A percentile compares a stretch with the other conserved stretches of the same genome.
Conservation (phyloP, 805 yeast genomes). For the Brettanomyces custersianus region DNA sequence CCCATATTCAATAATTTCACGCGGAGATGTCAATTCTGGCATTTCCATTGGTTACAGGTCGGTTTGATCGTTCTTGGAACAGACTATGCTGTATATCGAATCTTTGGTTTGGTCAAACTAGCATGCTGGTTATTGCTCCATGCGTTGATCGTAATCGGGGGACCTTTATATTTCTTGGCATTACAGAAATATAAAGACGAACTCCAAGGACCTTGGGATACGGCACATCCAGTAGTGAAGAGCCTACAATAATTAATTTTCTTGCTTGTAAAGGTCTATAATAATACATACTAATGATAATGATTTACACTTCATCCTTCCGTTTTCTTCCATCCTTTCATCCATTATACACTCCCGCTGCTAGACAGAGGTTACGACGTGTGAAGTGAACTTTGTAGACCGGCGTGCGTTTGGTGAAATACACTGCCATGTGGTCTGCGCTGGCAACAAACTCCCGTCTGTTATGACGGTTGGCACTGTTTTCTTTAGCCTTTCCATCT, state of each 20-base stretch:
- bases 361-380: constrained; percentile 79
- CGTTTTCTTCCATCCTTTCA: no score
- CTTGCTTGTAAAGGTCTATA: no score
- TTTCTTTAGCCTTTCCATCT: constrained; percentile 32
- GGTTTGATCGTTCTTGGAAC: constrained; percentile 22
- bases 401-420: constrained; percentile 88
- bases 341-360: constrained; percentile 78
- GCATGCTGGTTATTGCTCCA: constrained; percentile 44
- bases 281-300: neutral
- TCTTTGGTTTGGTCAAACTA: constrained; percentile 34
- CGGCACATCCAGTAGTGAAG: constrained; percentile 63
- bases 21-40: constrained; percentile 29
- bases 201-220: constrained; percentile 90
- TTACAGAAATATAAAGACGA: constrained; percentile 78
- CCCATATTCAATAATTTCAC: constrained; percentile 63
- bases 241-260: constrained; percentile 8
- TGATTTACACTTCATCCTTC: neutral
- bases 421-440: constrained; percentile 86
- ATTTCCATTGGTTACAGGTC: constrained; percentile 25
- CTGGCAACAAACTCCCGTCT: constrained; percentile 72
- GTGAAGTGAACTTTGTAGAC: constrained; percentile 91
- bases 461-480: no score
- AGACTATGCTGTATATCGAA: constrained; percentile 24
- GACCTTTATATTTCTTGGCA: constrained; percentile 64
- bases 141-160: constrained; percentile 37